Evolutionary conservation across 768 basidiomycete species (phyloP), one percentile per base, ranked within the genome.

Genomic region (Dacryopinax spathularia): DNA sequence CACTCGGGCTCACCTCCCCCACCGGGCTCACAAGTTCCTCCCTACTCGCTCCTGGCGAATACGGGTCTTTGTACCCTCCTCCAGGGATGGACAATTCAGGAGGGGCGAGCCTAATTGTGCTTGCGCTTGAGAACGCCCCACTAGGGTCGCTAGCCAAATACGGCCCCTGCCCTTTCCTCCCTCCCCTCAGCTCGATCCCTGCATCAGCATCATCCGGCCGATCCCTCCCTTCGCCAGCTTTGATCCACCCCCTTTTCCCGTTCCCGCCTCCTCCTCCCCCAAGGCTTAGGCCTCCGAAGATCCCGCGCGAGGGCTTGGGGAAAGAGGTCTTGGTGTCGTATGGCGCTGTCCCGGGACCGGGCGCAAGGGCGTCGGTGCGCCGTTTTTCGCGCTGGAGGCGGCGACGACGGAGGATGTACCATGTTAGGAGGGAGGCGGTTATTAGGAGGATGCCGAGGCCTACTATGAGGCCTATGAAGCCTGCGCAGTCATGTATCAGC

Each of bases 391-490:
- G 72, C 15, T 69, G 71, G 29, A 77, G 77, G 35, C 76, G 75
- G 69, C 82, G 76, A 60, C 81, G 72, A 39, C 80, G 79, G 18
- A 87, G 74, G 34, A 88, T 80, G 67, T 80, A 78, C 70, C 80
- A 79, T 36, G 84, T 79, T 34, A 78, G 84, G 16, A 75, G 72
- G 70, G 79, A 82, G 60, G 80, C 79, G 33, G 76, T 69, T 64
- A 84, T 66, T 70, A 87, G 80, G 62, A 88, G 73, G 63, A 80
- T 66, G 63, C 76, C 74, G 39, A 88, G 77, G 44, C 75, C 71
- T 35, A 86, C 80, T 37, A 88, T 76, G 36, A 88, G 73, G 2
- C 74, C 82, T 66, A 87, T 79, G 74, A 88, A 88, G 12, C 79
- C 85, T 80, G 66, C 62, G 60, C 63, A 65, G 62, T 63, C 36